These are phyloP conservation scores for Toxicodendron radicans DNA, from an alignment of 345 rosid species.

Conservation along the genomic window DNA sequence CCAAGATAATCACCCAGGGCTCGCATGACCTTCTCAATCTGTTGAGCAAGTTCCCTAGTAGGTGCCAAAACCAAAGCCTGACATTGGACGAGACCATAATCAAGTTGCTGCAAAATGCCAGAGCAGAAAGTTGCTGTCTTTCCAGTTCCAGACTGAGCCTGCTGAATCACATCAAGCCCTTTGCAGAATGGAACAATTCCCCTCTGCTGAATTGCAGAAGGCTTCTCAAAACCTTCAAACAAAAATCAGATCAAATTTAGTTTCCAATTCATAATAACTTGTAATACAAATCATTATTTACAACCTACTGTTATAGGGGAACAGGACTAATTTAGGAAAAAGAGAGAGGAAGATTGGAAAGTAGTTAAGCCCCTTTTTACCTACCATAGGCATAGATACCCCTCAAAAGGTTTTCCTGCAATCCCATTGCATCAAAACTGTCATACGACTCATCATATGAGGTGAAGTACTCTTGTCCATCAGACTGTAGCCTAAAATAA, in stretches of 20 bases:
- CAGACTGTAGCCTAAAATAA: slow-evolving; percentile 48
- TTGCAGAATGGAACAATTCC: slow-evolving; percentile 92
- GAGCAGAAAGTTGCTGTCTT: slow-evolving; percentile 96
- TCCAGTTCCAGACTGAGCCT: slow-evolving; percentile 96
- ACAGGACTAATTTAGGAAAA: background rate
- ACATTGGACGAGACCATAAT: slow-evolving; percentile 62
- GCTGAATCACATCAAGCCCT: slow-evolving; percentile 95
- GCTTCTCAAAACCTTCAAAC: slow-evolving; percentile 78
- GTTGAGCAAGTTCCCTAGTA: slow-evolving; percentile 90
- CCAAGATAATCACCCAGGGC: slow-evolving; percentile 92
- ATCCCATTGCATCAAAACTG: slow-evolving; percentile 81
- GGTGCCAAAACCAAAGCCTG: slow-evolving; percentile 92
- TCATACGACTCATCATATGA: slow-evolving; percentile 80
- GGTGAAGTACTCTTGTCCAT: slow-evolving; percentile 71
- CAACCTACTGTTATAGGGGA: background rate
- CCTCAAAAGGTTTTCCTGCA: slow-evolving; percentile 78
- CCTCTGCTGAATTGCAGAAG: slow-evolving; percentile 95
- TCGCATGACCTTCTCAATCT: slow-evolving; percentile 95
- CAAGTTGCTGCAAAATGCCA: slow-evolving; percentile 87
- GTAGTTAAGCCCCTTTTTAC: slow-evolving; percentile 6
- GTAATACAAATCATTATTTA: too few relatives aligned
- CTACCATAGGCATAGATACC: slow-evolving; percentile 94
- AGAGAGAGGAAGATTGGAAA: background rate
- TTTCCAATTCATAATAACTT: too few relatives aligned
- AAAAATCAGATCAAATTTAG: background rate